Evolutionary conservation across 164 flowering plant species (phyloP).

Genomic region (Nelumbo lutea): DNA sequence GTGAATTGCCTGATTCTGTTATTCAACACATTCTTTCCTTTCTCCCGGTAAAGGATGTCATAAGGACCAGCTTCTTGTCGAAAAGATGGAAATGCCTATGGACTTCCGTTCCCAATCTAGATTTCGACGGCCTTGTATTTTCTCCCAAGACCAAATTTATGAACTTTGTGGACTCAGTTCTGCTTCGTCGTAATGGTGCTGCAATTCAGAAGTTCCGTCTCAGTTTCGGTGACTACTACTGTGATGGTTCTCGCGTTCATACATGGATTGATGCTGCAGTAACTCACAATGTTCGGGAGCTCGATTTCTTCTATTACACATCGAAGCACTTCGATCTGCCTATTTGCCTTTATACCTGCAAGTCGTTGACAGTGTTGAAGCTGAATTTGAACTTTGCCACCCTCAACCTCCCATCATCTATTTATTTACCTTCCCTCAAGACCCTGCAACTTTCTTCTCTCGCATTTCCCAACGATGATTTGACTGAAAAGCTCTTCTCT

Average conservation of each 20-base stretch:
- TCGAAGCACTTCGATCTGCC: constrained; percentile 13
- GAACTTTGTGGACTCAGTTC: constrained; percentile 14
- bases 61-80: constrained; percentile 7
- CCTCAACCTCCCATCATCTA: constrained; percentile 10
- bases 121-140: constrained; percentile 14
- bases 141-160: constrained; percentile 7
- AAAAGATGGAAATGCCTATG: constrained; percentile 13
- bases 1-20: constrained; percentile 10
- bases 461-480: constrained; percentile 10
- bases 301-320: constrained; percentile 7
- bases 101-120: constrained; percentile 13
- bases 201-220: constrained; percentile 12
- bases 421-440: constrained; percentile 15
- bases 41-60: constrained; percentile 8
- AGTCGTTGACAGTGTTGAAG: constrained; percentile 11
- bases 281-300: constrained; percentile 16
- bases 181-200: constrained; percentile 2
- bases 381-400: constrained; percentile 5
- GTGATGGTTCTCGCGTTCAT: constrained; percentile 7
- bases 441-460: constrained; percentile 9
- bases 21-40: constrained; percentile 19
- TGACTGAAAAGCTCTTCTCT: constrained; percentile 4
- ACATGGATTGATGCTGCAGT: constrained; percentile 15
- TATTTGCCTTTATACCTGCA: constrained; percentile 6
- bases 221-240: constrained; percentile 12